Base-by-base conservation (phyloP, 306 rosid species). In the Citrullus mucosospermus region DNA sequence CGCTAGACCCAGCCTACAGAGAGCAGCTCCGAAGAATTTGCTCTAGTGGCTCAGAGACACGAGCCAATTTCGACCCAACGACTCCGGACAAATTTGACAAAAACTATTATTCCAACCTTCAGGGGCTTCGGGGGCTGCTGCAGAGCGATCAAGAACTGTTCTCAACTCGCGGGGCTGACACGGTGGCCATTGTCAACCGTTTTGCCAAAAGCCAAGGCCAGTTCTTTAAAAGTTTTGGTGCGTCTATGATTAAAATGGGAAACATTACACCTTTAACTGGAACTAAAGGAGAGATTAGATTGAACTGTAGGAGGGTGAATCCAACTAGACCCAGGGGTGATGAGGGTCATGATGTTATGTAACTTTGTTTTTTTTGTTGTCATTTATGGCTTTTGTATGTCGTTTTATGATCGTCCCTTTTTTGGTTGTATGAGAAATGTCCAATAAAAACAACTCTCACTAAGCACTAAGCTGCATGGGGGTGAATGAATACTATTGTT, bases 171-270 rank as follows among this genome's bases (percentile, higher is more conserved):
- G 89, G 85, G 50, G 84, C 86, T 14, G 79, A 76, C 43, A 81
- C 86, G 6, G 18, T 82, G 15, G 80, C 65, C 46, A 56, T 85
- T 13, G 89, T 88, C 2, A 81, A 82, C 77, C 72, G 63, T 0
- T 88, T 88, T 38, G 84, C 85, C 1, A n/a, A 16, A n/a, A 84
- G 79, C 75, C 86, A 85, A 18, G 56, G 70, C n/a, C 80, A 71
- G 9, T 88, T 88, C 86, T 88, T 83, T 34, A 59, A 77, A 8
- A 62, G 39, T 48, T 85, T 88, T 65, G 85, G 38, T 9, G 56
- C 32, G 75, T 88, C 91, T 6, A 84, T 88, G 86, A 80, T 85
- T 13, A 88, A 70, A 0, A 85, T 85, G 91, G 89, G 83, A 18
- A 88, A 82, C 2, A 82, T 88, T 2, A 51, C 58, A 3, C 82